Evolutionary conservation across 129 eudicot species (phyloP).

Genomic region (Artemisia tridentata): DNA sequence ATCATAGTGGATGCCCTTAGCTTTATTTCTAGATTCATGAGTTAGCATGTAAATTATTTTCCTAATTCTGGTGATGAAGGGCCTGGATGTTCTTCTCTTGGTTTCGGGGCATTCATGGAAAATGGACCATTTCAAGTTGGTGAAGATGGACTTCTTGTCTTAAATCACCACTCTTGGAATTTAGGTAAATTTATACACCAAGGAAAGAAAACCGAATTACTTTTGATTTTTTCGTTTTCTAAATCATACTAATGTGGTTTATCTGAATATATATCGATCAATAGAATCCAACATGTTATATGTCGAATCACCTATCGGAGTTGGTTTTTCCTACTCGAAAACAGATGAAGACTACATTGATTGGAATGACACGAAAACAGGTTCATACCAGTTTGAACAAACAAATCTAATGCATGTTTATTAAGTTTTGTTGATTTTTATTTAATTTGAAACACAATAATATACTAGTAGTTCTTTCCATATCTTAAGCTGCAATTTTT

Average conservation of each 20-base stretch:
- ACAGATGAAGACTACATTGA: constrained; percentile 28
- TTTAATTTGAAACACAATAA: neutral
- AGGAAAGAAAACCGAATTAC: neutral
- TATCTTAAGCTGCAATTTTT: neutral
- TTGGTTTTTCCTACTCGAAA: constrained; percentile 40
- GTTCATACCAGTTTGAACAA: neutral
- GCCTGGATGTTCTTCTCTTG: constrained; percentile 63
- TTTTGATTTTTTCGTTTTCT: neutral
- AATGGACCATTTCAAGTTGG: constrained; percentile 55
- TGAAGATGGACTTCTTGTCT: constrained; percentile 32
- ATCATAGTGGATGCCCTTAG: too few species aligned
- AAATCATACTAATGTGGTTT: neutral
- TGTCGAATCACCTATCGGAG: constrained; percentile 44
- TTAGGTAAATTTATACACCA: constrained; percentile 28
- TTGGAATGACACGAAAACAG: constrained; percentile 44
- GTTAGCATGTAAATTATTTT: too few species aligned
- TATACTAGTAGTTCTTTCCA: neutral
- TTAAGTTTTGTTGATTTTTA: too few species aligned
- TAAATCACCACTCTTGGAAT: constrained; percentile 47
- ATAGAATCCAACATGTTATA: constrained; percentile 45
- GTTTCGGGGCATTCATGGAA: constrained; percentile 61
- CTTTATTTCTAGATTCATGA: too few species aligned
- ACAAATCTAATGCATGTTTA: neutral
- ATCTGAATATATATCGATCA: neutral
- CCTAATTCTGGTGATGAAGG: constrained; percentile 22